These are phyloP conservation scores for Thymus mandschuricus DNA, from an alignment of 257 asterid species.

Conservation along the genomic window DNA sequence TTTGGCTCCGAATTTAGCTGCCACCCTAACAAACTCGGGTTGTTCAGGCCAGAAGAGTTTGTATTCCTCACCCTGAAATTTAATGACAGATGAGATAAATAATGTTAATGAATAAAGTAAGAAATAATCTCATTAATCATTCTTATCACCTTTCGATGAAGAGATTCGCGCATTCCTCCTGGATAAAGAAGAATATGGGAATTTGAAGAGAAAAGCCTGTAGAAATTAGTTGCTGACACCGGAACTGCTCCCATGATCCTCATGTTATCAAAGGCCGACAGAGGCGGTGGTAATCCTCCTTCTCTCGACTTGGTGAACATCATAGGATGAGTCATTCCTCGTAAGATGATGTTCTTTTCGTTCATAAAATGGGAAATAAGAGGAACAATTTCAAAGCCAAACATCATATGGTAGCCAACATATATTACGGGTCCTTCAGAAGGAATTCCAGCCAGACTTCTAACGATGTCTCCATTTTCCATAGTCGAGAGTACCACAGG, in stretches of 20 bases:
- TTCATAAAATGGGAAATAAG: slow-evolving; percentile 61
- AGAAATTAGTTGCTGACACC: slow-evolving; percentile 73
- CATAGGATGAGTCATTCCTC: slow-evolving; percentile 86
- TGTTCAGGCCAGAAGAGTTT: slow-evolving; percentile 90
- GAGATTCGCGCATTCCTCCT: slow-evolving; percentile 94
- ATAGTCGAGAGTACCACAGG: slow-evolving; percentile 79
- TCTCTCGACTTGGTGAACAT: slow-evolving; percentile 48
- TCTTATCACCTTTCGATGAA: slow-evolving; percentile 68
- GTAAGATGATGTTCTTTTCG: slow-evolving; percentile 60
- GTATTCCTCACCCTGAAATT: slow-evolving; percentile 83
- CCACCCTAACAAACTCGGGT: slow-evolving; percentile 92
- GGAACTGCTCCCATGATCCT: slow-evolving; percentile 90
- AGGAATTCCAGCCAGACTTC: slow-evolving; percentile 78
- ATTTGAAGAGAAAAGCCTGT: slow-evolving; percentile 61
- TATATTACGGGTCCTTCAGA: slow-evolving; percentile 75
- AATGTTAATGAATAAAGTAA: not conserved
- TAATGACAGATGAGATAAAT: not conserved
- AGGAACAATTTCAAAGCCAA: slow-evolving; percentile 72
- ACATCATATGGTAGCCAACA: slow-evolving; percentile 91
- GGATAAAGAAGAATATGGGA: slow-evolving; percentile 81
- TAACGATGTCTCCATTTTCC: slow-evolving; percentile 62
- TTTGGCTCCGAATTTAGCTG: slow-evolving; percentile 88
- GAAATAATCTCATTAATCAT: not conserved
- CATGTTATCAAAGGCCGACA: slow-evolving; percentile 52
- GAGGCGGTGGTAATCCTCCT: slow-evolving; percentile 52